Conservation (phyloP, 768 basidiomycete genomes). For the Mycena indigotica region DNA sequence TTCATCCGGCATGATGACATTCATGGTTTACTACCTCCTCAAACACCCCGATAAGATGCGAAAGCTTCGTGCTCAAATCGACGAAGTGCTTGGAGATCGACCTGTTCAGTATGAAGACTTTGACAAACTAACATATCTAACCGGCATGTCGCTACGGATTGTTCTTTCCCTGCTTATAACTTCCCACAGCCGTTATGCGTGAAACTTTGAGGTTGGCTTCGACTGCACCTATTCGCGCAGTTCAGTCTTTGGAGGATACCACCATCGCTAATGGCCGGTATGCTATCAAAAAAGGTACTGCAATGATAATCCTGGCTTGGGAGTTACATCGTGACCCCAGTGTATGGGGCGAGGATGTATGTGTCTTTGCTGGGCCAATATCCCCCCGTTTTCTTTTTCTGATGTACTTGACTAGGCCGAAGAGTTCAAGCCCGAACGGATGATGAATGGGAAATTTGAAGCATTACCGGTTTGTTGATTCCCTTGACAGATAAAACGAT, state of each 20-base stretch:
- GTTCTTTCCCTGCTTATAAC: too few relatives aligned
- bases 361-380: too few relatives aligned
- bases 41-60: slow-evolving; percentile 44
- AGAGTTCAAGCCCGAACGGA: slow-evolving; percentile 47
- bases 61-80: slow-evolving; percentile 37
- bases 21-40: slow-evolving; percentile 45
- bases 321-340: slow-evolving; percentile 41
- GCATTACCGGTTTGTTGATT: too few relatives aligned
- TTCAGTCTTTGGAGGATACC: slow-evolving; percentile 28
- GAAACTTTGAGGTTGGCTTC: slow-evolving; percentile 44
- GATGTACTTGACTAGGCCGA: too few relatives aligned
- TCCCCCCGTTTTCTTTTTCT: too few relatives aligned
- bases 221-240: slow-evolving; percentile 38
- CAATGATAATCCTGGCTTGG: slow-evolving; percentile 34
- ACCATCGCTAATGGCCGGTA: slow-evolving; percentile 33
- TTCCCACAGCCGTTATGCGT: too few relatives aligned
- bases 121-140: not conserved
- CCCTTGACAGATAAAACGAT: too few relatives aligned
- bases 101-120: not conserved
- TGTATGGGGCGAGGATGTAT: slow-evolving; percentile 53
- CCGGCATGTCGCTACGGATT: too few relatives aligned
- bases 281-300: slow-evolving; percentile 44
- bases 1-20: slow-evolving; percentile 40
- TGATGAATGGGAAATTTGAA: slow-evolving; percentile 49
- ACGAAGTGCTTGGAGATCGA: not conserved